Percentiles rank a stretch among this genome's conserved stretches.
phyloP scores from a whole-genome alignment of 2,329 filamentous ascomycete genomes.

The Nigrospora oryzae region DNA sequence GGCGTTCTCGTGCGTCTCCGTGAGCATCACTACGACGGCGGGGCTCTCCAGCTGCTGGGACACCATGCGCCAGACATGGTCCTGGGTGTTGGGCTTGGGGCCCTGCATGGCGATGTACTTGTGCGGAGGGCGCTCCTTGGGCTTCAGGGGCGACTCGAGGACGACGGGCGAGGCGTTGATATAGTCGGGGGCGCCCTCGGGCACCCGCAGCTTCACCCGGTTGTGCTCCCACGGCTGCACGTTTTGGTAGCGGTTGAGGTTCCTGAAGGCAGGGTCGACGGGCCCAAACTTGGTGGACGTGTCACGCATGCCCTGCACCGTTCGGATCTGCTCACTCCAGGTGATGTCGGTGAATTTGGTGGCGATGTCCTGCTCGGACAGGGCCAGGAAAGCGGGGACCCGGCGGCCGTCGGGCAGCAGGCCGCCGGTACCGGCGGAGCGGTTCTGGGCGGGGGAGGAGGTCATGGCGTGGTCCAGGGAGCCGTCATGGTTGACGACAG shows the following conservation, averaged over 20 bases:
- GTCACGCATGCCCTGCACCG: constrained; percentile 30
- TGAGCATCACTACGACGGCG: constrained; percentile 90
- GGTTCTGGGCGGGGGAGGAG: constrained; percentile 3
- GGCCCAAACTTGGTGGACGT: constrained; percentile 36
- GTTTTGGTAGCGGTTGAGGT: constrained; percentile 79
- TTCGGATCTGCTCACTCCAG: constrained; percentile 43
- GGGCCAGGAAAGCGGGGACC: constrained; percentile 44
- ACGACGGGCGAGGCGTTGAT: constrained; percentile 73
- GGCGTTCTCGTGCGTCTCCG: constrained; percentile 71
- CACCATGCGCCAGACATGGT: constrained; percentile 94
- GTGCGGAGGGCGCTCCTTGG: constrained; percentile 27
- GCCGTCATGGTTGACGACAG: constrained; percentile 27
- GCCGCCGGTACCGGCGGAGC: not conserved
- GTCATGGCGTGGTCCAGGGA: constrained; percentile 14
- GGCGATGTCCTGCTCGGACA: constrained; percentile 37
- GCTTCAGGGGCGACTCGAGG: constrained; percentile 35
- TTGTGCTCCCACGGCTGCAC: constrained; percentile 87
- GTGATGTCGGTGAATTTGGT: constrained; percentile 43
- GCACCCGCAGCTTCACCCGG: constrained; percentile 71
- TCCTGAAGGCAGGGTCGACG: constrained; percentile 40
- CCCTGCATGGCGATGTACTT: constrained; percentile 91
- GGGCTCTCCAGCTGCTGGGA: constrained; percentile 65
- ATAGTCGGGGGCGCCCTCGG: constrained; percentile 65
- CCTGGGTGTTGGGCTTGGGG: constrained; percentile 66
- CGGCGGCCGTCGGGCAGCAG: constrained; percentile 8